Base-by-base conservation (phyloP, 2,329 filamentous ascomycete genomes). In the Beauveria sp. region DNA sequence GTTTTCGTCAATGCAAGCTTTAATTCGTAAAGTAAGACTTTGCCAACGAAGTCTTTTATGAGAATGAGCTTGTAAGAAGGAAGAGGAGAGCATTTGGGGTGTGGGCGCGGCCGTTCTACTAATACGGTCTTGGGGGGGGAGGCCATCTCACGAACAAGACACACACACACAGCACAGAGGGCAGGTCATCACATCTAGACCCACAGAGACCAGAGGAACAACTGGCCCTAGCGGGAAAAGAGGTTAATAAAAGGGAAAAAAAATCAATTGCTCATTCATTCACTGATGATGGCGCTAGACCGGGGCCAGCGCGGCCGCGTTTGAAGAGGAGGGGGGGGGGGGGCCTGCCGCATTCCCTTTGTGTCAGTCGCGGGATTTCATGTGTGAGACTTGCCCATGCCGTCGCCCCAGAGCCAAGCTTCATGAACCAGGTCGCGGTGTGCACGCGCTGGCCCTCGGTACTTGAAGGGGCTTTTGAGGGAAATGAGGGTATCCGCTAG, bases 1-100 rank as follows among this genome's bases (percentile, higher is more conserved):
- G 34, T 43, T 46, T 50, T 22, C 28, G 57, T 59, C 22, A 53
- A 66, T 66, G 70, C 68, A 67, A 66, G 52, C 66, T 64, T 67
- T 72, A 68, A 64, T 66, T 44, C 63, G 62, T 62, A 61, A 61
- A 61, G 63, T 62, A 62, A 75, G 79, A 80, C 80, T 82, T 78
- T 82, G 80, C 80, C 80, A 82, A 82, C 80, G 80, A 37, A 37
- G 34, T 14, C 34, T 14, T 37, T 37, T 37, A 37, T 14, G 34
- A 37, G 12, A 37, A 14, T 37, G 34, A 37, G 12, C 34, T 37
- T 5, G 34, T 37, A 64, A 66, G 55, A 56, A 59, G 59, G 24
- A 43, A 28, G 22, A 24, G 37, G 20, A 3, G 41, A 30, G 26
- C 41, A 22, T 24, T 40, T 50, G 50, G 24, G 55, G 54, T 48